Evolutionary conservation across 495 filamentous ascomycete genomes (phyloP).

Genomic region (Cenococcum geophilum): DNA sequence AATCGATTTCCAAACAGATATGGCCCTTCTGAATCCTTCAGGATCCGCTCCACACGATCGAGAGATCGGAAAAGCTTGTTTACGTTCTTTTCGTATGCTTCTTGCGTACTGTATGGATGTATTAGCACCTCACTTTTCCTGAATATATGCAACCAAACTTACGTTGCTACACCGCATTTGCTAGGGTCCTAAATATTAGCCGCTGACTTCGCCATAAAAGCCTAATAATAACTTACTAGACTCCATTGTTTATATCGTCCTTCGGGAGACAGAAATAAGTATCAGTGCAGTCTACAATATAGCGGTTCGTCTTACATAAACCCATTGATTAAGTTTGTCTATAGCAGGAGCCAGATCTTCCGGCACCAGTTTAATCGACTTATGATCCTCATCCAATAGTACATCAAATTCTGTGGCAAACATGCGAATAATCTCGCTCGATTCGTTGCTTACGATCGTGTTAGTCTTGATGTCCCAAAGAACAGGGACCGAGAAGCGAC

Average conservation of each 20-base stretch:
- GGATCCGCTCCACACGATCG: slow-evolving; percentile 63
- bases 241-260: slow-evolving; percentile 64
- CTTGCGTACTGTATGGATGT: slow-evolving; percentile 45
- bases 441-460: slow-evolving; percentile 76
- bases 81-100: slow-evolving; percentile 67
- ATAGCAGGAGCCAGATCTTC: slow-evolving; percentile 53
- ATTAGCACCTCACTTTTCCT: no score
- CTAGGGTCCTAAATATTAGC: no score
- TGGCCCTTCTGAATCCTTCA: slow-evolving; percentile 43
- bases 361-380: slow-evolving; percentile 59
- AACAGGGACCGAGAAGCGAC: slow-evolving; percentile 68
- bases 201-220: no score
- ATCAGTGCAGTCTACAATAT: no score
- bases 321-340: slow-evolving; percentile 71
- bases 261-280: no score
- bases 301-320: slow-evolving; percentile 45
- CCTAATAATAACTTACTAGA: slow-evolving; percentile 45
- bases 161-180: no score
- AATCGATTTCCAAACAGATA: slow-evolving; percentile 63
- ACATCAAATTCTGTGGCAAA: slow-evolving; percentile 67
- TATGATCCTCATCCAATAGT: slow-evolving; percentile 52
- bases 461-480: slow-evolving; percentile 66
- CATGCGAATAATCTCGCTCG: slow-evolving; percentile 73
- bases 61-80: slow-evolving; percentile 61
- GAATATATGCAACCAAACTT: no score